These are phyloP conservation scores for Macrophomina pseudophaseolina DNA, from an alignment of 2,329 filamentous ascomycete genomes.

Conservation along the genomic window DNA sequence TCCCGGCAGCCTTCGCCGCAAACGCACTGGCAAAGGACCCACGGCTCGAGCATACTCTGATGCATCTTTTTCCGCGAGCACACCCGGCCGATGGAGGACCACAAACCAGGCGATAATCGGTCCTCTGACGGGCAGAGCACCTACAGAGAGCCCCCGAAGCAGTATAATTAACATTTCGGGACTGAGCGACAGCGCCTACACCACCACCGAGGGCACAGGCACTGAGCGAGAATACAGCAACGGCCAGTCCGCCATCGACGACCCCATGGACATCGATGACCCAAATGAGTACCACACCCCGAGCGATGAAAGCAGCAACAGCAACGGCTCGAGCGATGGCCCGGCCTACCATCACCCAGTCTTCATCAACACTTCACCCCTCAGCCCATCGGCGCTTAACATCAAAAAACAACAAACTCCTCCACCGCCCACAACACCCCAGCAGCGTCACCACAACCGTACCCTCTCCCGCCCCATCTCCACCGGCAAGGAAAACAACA, in stretches of 20 bases:
- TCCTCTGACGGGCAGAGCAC: conserved; percentile 2
- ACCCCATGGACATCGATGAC: conserved; percentile 18
- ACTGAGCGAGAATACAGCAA: conserved; percentile 12
- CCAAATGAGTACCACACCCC: background rate
- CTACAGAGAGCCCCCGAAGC: conserved; percentile 20
- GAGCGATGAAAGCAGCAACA: background rate
- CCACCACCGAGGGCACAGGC: conserved; percentile 15
- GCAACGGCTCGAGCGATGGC: background rate
- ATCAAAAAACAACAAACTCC: background rate
- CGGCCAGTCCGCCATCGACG: background rate
- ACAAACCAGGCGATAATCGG: background rate
- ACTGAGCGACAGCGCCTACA: conserved; percentile 23
- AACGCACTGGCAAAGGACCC: conserved; percentile 7
- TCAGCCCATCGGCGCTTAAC: conserved; percentile 11
- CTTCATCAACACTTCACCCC: conserved; percentile 4
- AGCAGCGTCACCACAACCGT: background rate
- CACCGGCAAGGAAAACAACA: conserved; percentile 6
- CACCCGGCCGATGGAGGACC: conserved; percentile 2
- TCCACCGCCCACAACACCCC: background rate
- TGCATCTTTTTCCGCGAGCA: background rate
- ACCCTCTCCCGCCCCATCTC: background rate
- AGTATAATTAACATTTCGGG: conserved; percentile 6
- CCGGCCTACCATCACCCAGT: background rate
- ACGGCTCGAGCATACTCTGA: conserved; percentile 22
- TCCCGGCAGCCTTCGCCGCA: conserved; percentile 22